phyloP scores from a whole-genome alignment of 352 stramenopile species.

The Phytophthora megakarya region DNA sequence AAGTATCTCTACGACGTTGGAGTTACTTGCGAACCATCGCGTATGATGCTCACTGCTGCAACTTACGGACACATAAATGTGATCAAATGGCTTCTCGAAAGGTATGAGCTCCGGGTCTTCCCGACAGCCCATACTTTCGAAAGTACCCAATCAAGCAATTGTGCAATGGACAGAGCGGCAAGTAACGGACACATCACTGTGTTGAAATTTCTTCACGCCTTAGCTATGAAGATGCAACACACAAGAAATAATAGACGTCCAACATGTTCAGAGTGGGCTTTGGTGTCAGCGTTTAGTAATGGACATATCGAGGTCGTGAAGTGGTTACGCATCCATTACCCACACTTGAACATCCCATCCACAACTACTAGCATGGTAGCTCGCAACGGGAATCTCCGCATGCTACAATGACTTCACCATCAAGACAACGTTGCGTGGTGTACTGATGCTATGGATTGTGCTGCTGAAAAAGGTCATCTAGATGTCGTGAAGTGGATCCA shows the following conservation, averaged over 20 bases:
- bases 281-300: background rate
- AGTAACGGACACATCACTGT: slow-evolving; percentile 13
- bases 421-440: slow-evolving; percentile 9
- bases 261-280: slow-evolving; percentile 11
- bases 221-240: slow-evolving; percentile 8
- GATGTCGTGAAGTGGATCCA: slow-evolving; percentile 22
- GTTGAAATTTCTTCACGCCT: slow-evolving; percentile 9
- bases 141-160: background rate
- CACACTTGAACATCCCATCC: background rate
- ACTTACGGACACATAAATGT: slow-evolving; percentile 13
- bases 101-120: slow-evolving; percentile 14
- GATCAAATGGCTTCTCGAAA: slow-evolving; percentile 15
- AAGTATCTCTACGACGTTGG: slow-evolving; percentile 11
- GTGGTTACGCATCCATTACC: slow-evolving; percentile 15
- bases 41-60: slow-evolving; percentile 12
- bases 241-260: slow-evolving; percentile 6
- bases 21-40: background rate
- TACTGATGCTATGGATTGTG: slow-evolving; percentile 12
- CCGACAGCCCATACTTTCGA: background rate
- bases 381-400: slow-evolving; percentile 14
- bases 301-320: slow-evolving; percentile 14
- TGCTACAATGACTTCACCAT: slow-evolving; percentile 18
- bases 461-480: slow-evolving; percentile 23
- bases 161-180: slow-evolving; percentile 21
- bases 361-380: slow-evolving; percentile 1